A percentile compares a stretch with the other conserved stretches of the same genome.
These are phyloP conservation scores for Inga leiocalycina DNA, from an alignment of 306 rosid species.

Conservation along the genomic window DNA sequence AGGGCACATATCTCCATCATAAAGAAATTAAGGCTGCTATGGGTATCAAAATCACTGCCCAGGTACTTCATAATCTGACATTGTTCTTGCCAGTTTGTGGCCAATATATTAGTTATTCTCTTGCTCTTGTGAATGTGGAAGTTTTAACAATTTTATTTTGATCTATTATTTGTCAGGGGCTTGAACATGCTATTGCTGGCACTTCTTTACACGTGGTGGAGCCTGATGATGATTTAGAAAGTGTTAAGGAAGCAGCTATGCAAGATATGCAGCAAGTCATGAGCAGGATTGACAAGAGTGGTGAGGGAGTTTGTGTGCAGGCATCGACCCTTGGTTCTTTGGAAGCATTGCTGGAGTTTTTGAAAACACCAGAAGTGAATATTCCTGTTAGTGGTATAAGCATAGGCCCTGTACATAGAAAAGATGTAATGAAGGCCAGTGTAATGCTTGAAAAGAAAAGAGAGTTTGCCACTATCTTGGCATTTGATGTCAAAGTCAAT, in stretches of 20 bases:
- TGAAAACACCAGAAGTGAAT: constrained; percentile 83
- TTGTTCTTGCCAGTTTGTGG: constrained; percentile 20
- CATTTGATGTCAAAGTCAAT: constrained; percentile 97
- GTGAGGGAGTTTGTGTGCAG: constrained; percentile 98
- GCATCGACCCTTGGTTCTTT: constrained; percentile 96
- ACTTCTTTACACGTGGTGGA: constrained; percentile 83
- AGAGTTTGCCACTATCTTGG: constrained; percentile 85
- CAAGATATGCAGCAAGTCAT: constrained; percentile 83
- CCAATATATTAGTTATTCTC: constrained; percentile 6
- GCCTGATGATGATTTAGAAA: constrained; percentile 83
- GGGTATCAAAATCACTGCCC: constrained; percentile 95
- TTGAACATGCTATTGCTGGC: constrained; percentile 97
- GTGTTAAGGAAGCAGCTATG: constrained; percentile 72
- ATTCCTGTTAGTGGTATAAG: constrained; percentile 95
- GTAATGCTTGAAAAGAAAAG: constrained; percentile 95
- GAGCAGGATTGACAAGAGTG: constrained; percentile 89
- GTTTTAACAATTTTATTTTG: constrained; percentile 18
- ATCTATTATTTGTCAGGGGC: constrained; percentile 60
- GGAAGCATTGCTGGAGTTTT: constrained; percentile 93
- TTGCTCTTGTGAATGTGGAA: constrained; percentile 7
- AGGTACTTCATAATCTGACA: constrained; percentile 56
- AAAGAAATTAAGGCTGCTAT: constrained; percentile 97
- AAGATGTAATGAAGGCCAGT: constrained; percentile 96
- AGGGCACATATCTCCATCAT: constrained; percentile 93
- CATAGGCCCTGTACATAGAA: constrained; percentile 97